Percentiles rank a stretch among this genome's conserved stretches.
Evolutionary conservation across 2,329 filamentous ascomycete genomes (phyloP).

Genomic region (Scedosporium boydii): DNA sequence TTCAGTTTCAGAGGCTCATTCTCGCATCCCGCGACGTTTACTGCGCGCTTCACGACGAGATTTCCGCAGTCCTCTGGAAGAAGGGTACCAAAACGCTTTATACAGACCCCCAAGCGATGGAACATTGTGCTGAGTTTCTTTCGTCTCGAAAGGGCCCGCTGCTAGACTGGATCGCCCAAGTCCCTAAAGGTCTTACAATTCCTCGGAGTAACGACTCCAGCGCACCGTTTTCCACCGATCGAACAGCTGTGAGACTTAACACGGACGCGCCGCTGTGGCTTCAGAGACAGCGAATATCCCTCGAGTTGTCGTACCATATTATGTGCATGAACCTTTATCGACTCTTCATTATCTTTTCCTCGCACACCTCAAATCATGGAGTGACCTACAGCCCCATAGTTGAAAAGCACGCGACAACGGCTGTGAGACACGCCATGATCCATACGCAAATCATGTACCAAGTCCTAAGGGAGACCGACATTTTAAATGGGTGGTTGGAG

Average conservation of each 20-base stretch:
- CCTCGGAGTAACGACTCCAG: slow-evolving; percentile 20
- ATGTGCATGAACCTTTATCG: slow-evolving; percentile 27
- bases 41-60: neutral
- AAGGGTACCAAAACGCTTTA: neutral
- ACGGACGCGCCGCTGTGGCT: slow-evolving; percentile 29
- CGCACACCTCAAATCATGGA: neutral
- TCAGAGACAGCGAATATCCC: slow-evolving; percentile 27
- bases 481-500: slow-evolving; percentile 19
- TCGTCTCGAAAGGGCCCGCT: neutral
- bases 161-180: neutral
- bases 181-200: neutral
- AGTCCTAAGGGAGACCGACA: slow-evolving; percentile 15
- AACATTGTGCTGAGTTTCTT: neutral
- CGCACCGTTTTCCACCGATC: slow-evolving; percentile 28
- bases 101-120: neutral
- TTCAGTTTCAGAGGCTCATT: neutral
- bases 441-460: slow-evolving; percentile 19
- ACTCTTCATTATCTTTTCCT: slow-evolving; percentile 27
- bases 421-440: slow-evolving; percentile 17
- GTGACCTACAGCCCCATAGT: slow-evolving; percentile 6
- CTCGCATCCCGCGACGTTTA: neutral
- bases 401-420: slow-evolving; percentile 15
- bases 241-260: slow-evolving; percentile 17
- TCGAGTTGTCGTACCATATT: slow-evolving; percentile 33
- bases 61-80: neutral